Evolutionary conservation across 192 early-diverging fungal genomes (phyloP).

Genomic region (Entophlyctis luteolus): DNA sequence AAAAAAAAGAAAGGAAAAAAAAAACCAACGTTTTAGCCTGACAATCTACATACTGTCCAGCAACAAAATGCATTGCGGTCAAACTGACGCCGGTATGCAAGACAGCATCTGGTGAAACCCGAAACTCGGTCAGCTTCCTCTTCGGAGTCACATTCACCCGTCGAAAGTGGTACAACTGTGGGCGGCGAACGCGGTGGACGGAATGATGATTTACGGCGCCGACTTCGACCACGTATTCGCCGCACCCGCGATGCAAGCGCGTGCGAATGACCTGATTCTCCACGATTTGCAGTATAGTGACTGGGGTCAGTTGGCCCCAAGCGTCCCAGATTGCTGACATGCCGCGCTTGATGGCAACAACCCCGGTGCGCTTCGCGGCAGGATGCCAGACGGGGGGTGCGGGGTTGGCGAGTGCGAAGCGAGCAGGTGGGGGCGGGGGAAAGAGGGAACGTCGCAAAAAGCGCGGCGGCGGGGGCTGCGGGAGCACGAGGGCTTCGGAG

Average conservation of each 20-base stretch:
- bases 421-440: conserved; percentile 3
- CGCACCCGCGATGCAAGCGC: conserved; percentile 32
- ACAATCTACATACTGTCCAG: conserved; percentile 93
- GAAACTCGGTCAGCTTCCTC: conserved; percentile 76
- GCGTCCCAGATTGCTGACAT: conserved; percentile 94
- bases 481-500: conserved; percentile 1
- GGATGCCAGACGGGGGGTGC: conserved; percentile 17
- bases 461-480: background rate
- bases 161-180: conserved; percentile 72
- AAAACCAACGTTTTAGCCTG: conserved; percentile 69
- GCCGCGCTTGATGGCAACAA: conserved; percentile 88
- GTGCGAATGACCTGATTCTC: conserved; percentile 46
- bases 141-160: conserved; percentile 71
- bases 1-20: conserved; percentile 8
- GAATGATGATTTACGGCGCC: conserved; percentile 36
- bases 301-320: conserved; percentile 84
- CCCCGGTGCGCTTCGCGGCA: conserved; percentile 48
- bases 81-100: conserved; percentile 66
- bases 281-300: conserved; percentile 74
- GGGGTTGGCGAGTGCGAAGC: background rate
- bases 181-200: conserved; percentile 59
- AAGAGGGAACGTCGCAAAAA: background rate
- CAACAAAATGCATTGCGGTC: conserved; percentile 82
- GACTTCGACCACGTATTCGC: conserved; percentile 44
- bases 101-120: conserved; percentile 77